Conservation (phyloP, 2,329 filamentous ascomycete genomes). For the Aspergillus ustus region DNA sequence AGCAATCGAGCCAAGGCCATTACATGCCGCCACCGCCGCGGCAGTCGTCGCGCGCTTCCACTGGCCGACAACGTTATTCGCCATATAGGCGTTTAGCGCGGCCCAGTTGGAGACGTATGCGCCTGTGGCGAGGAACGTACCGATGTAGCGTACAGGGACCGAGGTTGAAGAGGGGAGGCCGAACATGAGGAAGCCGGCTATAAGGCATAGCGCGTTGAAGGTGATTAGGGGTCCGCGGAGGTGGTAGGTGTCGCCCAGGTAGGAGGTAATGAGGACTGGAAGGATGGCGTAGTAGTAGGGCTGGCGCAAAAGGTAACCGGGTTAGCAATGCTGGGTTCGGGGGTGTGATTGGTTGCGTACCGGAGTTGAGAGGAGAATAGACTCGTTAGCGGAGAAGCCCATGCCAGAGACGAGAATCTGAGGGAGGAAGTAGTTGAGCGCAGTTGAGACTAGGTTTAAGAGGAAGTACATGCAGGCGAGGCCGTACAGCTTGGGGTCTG, state of each 20-base stretch:
- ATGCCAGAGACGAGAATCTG: constrained; percentile 61
- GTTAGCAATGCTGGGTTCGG: background rate
- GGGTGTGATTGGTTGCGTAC: constrained; percentile 27
- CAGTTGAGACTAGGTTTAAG: constrained; percentile 69
- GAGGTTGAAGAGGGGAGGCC: constrained; percentile 60
- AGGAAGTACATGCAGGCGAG: constrained; percentile 70
- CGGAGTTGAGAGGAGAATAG: constrained; percentile 67
- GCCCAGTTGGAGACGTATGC: constrained; percentile 74
- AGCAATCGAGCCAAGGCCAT: constrained; percentile 67
- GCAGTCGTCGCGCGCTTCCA: constrained; percentile 69
- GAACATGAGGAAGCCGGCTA: constrained; percentile 68
- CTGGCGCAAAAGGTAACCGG: constrained; percentile 19
- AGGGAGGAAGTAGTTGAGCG: constrained; percentile 68
- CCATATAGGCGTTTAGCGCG: constrained; percentile 65
- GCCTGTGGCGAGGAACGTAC: constrained; percentile 68
- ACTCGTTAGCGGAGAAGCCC: constrained; percentile 57
- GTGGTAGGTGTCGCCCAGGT: constrained; percentile 64
- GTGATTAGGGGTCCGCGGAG: constrained; percentile 66
- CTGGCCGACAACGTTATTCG: constrained; percentile 66
- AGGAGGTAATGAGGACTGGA: constrained; percentile 66
- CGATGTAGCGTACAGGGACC: constrained; percentile 66
- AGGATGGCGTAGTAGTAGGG: constrained; percentile 71
- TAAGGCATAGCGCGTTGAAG: constrained; percentile 67
- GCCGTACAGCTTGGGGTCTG: constrained; percentile 66
- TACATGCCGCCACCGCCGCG: constrained; percentile 63